These are phyloP conservation scores for Crithidia sp. DNA, from an alignment of 208 protist genomes.

Conservation along the genomic window DNA sequence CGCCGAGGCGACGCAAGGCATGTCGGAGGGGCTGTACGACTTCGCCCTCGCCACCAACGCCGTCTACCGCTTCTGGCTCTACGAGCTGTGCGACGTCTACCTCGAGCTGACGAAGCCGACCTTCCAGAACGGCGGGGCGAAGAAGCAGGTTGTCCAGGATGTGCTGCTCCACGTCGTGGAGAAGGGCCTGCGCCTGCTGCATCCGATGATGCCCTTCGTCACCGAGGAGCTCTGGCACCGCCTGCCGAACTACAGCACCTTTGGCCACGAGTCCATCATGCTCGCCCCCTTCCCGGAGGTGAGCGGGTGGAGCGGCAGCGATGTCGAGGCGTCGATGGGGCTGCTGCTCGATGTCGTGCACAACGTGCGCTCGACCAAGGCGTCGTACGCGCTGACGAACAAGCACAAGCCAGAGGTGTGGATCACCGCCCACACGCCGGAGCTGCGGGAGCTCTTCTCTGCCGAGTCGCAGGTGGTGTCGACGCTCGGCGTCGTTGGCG, in stretches of 20 bases:
- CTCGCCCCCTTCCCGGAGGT: slow-evolving; percentile 81
- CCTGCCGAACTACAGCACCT: slow-evolving; percentile 88
- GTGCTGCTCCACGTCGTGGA: slow-evolving; percentile 94
- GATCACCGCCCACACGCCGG: slow-evolving; percentile 58
- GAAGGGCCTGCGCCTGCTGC: slow-evolving; percentile 94
- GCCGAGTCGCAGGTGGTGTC: slow-evolving; percentile 67
- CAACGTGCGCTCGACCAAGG: slow-evolving; percentile 88
- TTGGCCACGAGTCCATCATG: slow-evolving; percentile 85
- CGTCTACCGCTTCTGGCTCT: slow-evolving; percentile 97
- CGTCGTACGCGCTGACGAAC: slow-evolving; percentile 89
- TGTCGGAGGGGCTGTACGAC: slow-evolving; percentile 88
- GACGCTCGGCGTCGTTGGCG: slow-evolving; percentile 83
- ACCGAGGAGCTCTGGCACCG: slow-evolving; percentile 99
- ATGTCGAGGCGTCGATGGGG: slow-evolving; percentile 83
- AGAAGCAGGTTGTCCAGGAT: slow-evolving; percentile 88
- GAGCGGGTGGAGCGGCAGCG: slow-evolving; percentile 63
- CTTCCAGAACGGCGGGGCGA: slow-evolving; percentile 76
- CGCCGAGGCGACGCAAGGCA: slow-evolving; percentile 65
- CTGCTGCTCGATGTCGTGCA: slow-evolving; percentile 88
- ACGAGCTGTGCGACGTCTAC: slow-evolving; percentile 99
- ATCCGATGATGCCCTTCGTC: slow-evolving; percentile 99
- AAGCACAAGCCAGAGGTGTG: slow-evolving; percentile 89
- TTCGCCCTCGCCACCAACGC: slow-evolving; percentile 92
- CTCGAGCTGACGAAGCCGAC: slow-evolving; percentile 95
- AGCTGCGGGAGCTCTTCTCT: slow-evolving; percentile 50